phyloP scores from a whole-genome alignment of 2,329 filamentous ascomycete species.

The Ceratocystis colombiana region DNA sequence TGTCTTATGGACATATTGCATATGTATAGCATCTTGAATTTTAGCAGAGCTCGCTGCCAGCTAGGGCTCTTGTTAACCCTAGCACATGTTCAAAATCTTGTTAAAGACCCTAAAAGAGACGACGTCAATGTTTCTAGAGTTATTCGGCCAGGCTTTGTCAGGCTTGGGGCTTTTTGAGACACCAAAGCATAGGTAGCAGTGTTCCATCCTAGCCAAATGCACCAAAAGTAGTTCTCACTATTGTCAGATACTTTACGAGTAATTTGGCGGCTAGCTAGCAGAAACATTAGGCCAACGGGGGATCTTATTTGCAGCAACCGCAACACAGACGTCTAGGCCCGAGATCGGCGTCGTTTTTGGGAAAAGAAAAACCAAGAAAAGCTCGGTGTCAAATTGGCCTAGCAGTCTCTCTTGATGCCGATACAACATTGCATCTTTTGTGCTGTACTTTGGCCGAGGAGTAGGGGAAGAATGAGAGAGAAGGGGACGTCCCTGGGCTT shows the following conservation, averaged over 20 bases:
- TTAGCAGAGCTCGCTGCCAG: too few relatives aligned
- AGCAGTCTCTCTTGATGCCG: background rate
- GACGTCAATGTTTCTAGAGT: too few relatives aligned
- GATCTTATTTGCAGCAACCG: too few relatives aligned
- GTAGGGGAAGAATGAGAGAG: background rate
- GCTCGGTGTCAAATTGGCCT: background rate
- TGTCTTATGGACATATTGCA: background rate
- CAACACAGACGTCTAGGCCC: background rate
- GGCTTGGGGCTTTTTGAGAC: background rate
- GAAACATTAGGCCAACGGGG: too few relatives aligned
- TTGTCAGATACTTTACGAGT: background rate
- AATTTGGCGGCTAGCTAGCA: too few relatives aligned
- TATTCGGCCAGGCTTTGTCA: too few relatives aligned
- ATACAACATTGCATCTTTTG: background rate
- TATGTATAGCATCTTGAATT: background rate
- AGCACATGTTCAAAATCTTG: too few relatives aligned
- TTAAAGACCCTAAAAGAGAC: too few relatives aligned
- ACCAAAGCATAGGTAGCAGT: background rate
- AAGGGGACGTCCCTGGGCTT: constrained; percentile 6
- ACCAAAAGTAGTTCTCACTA: background rate
- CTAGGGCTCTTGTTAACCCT: too few relatives aligned
- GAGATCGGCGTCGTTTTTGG: constrained; percentile 9
- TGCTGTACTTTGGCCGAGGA: constrained; percentile 7
- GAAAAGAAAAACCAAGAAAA: background rate
- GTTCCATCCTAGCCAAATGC: background rate